These are phyloP conservation scores for Sporothrix inflata DNA, from an alignment of 2,329 filamentous ascomycete genomes.

Conservation along the genomic window DNA sequence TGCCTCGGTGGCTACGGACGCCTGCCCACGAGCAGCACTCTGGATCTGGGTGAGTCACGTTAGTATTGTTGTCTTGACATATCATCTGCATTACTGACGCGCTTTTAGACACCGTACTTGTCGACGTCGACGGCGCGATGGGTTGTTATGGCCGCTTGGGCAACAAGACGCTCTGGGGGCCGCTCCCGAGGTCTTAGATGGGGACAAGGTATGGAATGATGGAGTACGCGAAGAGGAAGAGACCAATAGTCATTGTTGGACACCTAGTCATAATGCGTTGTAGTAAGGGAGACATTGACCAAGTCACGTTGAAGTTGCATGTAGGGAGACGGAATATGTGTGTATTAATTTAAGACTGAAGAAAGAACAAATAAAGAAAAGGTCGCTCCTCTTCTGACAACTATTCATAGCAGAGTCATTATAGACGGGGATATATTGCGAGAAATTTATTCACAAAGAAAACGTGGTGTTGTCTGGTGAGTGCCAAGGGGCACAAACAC, in stretches of 20 bases:
- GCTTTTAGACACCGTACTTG: conserved; percentile 42
- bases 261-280: neutral
- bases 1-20: conserved; percentile 33
- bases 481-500: neutral
- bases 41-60: conserved; percentile 38
- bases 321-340: neutral
- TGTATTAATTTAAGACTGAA: too few relatives aligned
- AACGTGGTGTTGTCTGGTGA: neutral
- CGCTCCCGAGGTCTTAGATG: conserved; percentile 8
- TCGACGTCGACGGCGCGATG: conserved; percentile 44
- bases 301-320: neutral
- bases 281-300: neutral
- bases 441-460: neutral
- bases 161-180: conserved; percentile 40
- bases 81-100: neutral
- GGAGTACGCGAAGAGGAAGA: neutral
- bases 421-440: neutral
- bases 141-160: conserved; percentile 45
- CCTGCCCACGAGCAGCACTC: conserved; percentile 10
- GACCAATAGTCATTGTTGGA: too few relatives aligned
- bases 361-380: too few relatives aligned
- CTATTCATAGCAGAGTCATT: neutral
- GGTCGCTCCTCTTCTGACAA: neutral
- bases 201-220: neutral
- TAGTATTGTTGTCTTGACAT: neutral